These are phyloP conservation scores for Fraxinus angustifolia DNA, from an alignment of 305 asterid species.

Conservation along the genomic window DNA sequence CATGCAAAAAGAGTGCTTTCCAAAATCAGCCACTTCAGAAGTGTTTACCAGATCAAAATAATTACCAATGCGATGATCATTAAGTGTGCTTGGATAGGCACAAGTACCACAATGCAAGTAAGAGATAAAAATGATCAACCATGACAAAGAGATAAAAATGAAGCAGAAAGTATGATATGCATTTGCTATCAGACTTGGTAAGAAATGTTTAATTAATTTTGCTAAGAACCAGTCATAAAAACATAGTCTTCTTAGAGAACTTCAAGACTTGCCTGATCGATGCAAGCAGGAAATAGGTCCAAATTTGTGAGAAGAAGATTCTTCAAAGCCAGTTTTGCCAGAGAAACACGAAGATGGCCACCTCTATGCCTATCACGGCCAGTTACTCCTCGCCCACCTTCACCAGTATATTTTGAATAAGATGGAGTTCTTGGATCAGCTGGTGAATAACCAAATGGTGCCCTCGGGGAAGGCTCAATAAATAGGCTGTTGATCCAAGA, in stretches of 20 bases:
- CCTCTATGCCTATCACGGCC: conserved; percentile 97
- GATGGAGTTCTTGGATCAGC: conserved; percentile 99
- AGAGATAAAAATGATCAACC: conserved; percentile 11
- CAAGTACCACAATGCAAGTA: conserved; percentile 13
- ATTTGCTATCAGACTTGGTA: background rate
- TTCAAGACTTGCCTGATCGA: conserved; percentile 71
- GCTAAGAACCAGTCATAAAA: conserved; percentile 12
- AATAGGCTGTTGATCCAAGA: conserved; percentile 98
- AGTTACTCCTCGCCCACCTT: conserved; percentile 76
- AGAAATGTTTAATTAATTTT: conserved; percentile 6
- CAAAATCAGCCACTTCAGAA: conserved; percentile 12
- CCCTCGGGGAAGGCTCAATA: conserved; percentile 97
- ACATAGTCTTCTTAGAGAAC: conserved; percentile 11
- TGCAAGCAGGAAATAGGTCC: conserved; percentile 99
- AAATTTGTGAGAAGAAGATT: conserved; percentile 94
- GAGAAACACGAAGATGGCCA: conserved; percentile 86
- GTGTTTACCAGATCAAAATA: conserved; percentile 12
- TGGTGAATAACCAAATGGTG: conserved; percentile 95
- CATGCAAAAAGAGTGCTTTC: background rate
- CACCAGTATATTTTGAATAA: conserved; percentile 73
- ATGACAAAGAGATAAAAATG: background rate
- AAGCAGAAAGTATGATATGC: conserved; percentile 2
- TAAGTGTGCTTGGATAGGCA: conserved; percentile 19
- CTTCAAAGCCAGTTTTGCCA: conserved; percentile 89
- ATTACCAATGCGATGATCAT: background rate